These are phyloP conservation scores for Solioccasus polychromus DNA, from an alignment of 768 basidiomycete species.

Conservation along the genomic window DNA sequence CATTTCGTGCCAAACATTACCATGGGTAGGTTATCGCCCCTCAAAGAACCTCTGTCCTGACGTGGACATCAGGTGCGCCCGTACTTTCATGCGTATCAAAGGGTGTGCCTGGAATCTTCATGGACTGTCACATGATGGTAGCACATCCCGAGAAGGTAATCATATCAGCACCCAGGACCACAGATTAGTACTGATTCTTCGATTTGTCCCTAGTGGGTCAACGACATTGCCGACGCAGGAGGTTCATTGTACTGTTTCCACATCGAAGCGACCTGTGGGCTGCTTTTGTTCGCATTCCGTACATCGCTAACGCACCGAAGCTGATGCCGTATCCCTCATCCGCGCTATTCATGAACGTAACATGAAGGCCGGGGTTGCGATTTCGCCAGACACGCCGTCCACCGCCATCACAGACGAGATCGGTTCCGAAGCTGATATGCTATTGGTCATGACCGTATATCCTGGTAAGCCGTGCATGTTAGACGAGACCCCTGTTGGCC, in stretches of 20 bases:
- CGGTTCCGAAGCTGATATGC: slow-evolving; percentile 84
- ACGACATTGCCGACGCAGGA: slow-evolving; percentile 93
- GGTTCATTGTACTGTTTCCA: slow-evolving; percentile 97
- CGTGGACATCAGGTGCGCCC: slow-evolving; percentile 63
- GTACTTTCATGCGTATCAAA: slow-evolving; percentile 83
- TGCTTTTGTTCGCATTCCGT: background rate
- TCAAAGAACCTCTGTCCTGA: slow-evolving; percentile 9
- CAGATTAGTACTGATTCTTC: background rate
- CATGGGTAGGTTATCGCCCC: slow-evolving; percentile 61
- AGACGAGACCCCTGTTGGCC: background rate
- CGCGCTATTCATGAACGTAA: slow-evolving; percentile 71
- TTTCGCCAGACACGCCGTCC: slow-evolving; percentile 93
- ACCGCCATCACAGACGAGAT: slow-evolving; percentile 83
- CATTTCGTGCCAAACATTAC: slow-evolving; percentile 99
- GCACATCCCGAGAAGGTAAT: slow-evolving; percentile 84
- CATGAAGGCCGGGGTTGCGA: slow-evolving; percentile 95
- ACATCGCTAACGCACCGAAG: slow-evolving; percentile 36
- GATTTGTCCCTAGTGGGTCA: slow-evolving; percentile 71
- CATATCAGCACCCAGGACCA: background rate
- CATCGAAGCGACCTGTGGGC: slow-evolving; percentile 84
- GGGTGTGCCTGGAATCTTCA: slow-evolving; percentile 90
- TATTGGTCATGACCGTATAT: slow-evolving; percentile 97
- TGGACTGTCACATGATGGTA: slow-evolving; percentile 99
- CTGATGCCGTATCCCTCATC: slow-evolving; percentile 75
- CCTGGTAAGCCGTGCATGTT: slow-evolving; percentile 54